Evolutionary conservation across 306 rosid genomes (phyloP).

Genomic region (Spatholobus suberectus): DNA sequence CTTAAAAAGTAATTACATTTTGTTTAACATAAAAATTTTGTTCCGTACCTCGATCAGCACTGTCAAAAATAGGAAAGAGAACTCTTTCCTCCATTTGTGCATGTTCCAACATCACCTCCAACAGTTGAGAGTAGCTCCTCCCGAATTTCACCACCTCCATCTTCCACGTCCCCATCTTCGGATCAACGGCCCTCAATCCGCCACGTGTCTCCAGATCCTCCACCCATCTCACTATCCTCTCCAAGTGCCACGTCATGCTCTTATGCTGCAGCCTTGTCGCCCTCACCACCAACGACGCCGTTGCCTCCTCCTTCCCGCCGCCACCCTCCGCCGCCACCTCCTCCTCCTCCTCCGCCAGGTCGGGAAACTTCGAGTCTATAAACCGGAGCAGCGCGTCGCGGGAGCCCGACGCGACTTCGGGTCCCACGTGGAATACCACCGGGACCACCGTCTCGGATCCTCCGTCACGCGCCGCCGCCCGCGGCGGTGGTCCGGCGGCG

Average conservation of each 20-base stretch:
- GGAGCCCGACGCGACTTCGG: slow-evolving; percentile 57
- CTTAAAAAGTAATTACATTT: too few relatives aligned
- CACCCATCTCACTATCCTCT: slow-evolving; percentile 74
- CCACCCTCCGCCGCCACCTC: slow-evolving; percentile 41
- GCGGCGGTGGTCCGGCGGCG: not conserved
- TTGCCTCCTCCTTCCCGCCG: slow-evolving; percentile 29
- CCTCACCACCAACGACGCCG: slow-evolving; percentile 57
- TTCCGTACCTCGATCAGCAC: slow-evolving; percentile 69
- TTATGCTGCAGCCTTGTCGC: slow-evolving; percentile 67
- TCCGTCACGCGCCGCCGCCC: not conserved
- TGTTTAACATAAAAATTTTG: not conserved
- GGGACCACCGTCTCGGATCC: slow-evolving; percentile 17
- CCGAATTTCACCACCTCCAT: slow-evolving; percentile 74
- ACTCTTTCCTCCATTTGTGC: slow-evolving; percentile 88
- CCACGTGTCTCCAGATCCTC: slow-evolving; percentile 74
- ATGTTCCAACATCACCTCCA: slow-evolving; percentile 83
- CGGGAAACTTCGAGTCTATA: slow-evolving; percentile 66
- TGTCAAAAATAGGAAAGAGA: slow-evolving; percentile 73
- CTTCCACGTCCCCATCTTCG: slow-evolving; percentile 66
- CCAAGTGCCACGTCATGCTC: slow-evolving; percentile 76
- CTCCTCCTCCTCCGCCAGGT: not conserved
- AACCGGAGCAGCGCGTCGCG: slow-evolving; percentile 60
- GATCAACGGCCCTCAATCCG: slow-evolving; percentile 64
- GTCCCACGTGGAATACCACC: slow-evolving; percentile 47
- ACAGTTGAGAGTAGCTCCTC: slow-evolving; percentile 69